Evolutionary conservation across 1,284 basidiomycete species (phyloP).

Genomic region (Peniophora sp.): DNA sequence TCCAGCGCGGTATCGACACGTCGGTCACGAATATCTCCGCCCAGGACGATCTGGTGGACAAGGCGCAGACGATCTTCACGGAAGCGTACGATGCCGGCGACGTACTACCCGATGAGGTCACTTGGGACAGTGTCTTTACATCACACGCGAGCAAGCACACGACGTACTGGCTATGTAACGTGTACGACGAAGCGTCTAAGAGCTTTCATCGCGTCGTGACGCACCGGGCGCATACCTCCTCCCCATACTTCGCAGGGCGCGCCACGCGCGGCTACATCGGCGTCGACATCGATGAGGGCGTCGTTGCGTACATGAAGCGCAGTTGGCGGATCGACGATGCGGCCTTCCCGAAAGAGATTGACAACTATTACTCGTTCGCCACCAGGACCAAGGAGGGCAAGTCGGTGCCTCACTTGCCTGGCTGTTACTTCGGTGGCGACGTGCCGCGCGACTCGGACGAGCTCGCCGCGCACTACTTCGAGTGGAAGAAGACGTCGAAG

Average conservation of each 20-base stretch:
- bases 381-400: no score
- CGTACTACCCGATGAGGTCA: neutral
- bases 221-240: neutral
- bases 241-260: neutral
- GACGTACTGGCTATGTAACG: neutral
- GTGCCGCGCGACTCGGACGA: no score
- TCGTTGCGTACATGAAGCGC: neutral
- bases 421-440: no score
- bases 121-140: neutral
- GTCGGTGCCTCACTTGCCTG: no score
- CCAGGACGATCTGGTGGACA: neutral
- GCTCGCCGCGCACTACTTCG: no score
- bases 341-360: neutral
- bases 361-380: neutral
- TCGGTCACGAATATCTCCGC: neutral
- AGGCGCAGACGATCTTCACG: neutral
- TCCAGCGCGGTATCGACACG: constrained; percentile 3
- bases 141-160: neutral
- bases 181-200: no score
- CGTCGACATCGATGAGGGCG: neutral
- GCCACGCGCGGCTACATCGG: neutral
- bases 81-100: neutral
- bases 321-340: neutral
- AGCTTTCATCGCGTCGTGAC: neutral
- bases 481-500: no score